These are phyloP conservation scores for Stagonosporopsis rhizophila DNA, from an alignment of 2,329 filamentous ascomycete species.

Conservation along the genomic window DNA sequence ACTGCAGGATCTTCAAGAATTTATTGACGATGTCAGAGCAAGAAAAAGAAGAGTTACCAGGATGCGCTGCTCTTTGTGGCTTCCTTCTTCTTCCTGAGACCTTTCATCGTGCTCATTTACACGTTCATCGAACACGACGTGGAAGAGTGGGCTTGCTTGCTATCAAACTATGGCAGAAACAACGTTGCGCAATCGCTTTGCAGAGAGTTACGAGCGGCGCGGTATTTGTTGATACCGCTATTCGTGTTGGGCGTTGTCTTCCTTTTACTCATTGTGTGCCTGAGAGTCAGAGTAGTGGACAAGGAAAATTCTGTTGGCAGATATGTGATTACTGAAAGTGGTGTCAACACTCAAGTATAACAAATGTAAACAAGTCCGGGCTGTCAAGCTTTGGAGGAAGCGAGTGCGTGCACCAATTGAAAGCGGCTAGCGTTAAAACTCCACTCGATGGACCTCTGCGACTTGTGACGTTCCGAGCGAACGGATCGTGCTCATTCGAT, in stretches of 20 bases:
- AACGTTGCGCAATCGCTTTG: conserved; percentile 7
- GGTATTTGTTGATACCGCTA: conserved; percentile 16
- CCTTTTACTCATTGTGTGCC: conserved; percentile 4
- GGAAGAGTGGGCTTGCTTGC: conserved; percentile 18
- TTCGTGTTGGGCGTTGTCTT: conserved; percentile 9
- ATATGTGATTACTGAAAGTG: neutral
- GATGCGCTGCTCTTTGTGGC: conserved; percentile 21
- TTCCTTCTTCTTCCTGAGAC: conserved; percentile 14
- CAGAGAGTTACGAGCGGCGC: conserved; percentile 10
- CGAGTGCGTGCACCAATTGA: neutral
- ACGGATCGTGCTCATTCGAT: neutral
- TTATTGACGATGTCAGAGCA: neutral
- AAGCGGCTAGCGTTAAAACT: conserved; percentile 1
- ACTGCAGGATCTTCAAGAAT: neutral
- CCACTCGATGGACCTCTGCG: conserved; percentile 13
- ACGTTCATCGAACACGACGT: conserved; percentile 8
- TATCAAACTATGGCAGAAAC: neutral
- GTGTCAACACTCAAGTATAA: neutral
- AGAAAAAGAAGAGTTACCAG: neutral
- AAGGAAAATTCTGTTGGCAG: no score
- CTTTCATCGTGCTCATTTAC: conserved; percentile 20
- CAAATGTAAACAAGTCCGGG: neutral
- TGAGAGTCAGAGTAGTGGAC: neutral
- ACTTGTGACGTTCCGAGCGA: conserved; percentile 16
- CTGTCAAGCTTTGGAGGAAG: neutral